These are phyloP conservation scores for Erucastrum elatum DNA, from an alignment of 345 rosid genomes.

Conservation along the genomic window DNA sequence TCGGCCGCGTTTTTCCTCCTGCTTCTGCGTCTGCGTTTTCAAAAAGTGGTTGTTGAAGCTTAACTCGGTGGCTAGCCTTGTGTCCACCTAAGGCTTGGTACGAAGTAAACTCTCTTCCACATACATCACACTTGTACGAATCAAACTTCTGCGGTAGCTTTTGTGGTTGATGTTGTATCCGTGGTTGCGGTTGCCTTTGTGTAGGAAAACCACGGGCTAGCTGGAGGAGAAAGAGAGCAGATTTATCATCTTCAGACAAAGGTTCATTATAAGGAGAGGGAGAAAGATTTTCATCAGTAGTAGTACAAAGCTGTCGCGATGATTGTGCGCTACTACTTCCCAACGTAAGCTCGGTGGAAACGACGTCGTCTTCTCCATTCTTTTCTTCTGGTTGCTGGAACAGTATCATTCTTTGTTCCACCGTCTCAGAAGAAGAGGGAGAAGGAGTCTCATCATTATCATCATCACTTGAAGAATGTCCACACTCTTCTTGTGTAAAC, in stretches of 20 bases:
- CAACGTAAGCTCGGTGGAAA: constrained; percentile 37
- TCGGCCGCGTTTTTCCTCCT: constrained; percentile 22
- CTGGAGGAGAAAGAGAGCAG: constrained; percentile 64
- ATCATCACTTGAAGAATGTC: constrained; percentile 27
- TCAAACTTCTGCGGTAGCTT: not conserved
- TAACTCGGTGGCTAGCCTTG: constrained; percentile 84
- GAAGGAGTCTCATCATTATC: constrained; percentile 2
- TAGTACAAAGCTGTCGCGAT: constrained; percentile 31
- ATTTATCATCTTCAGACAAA: constrained; percentile 44
- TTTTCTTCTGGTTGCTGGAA: not conserved
- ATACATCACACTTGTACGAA: constrained; percentile 61
- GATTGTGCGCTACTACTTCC: constrained; percentile 46
- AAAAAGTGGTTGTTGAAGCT: constrained; percentile 33
- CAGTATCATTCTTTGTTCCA: not conserved
- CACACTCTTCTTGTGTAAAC: not conserved
- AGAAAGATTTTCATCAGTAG: not conserved
- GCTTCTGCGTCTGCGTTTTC: not conserved
- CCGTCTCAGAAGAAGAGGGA: not conserved
- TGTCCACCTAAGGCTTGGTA: constrained; percentile 97
- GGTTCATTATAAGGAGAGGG: not conserved
- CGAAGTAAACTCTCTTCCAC: constrained; percentile 67
- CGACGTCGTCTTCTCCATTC: not conserved
- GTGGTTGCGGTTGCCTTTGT: constrained; percentile 36
- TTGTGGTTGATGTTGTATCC: not conserved
- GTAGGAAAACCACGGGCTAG: constrained; percentile 45